A percentile compares a stretch with the other conserved stretches of the same genome.
phyloP scores from a whole-genome alignment of 192 early-diverging fungal genomes.

The Nowakowskiella sp. region DNA sequence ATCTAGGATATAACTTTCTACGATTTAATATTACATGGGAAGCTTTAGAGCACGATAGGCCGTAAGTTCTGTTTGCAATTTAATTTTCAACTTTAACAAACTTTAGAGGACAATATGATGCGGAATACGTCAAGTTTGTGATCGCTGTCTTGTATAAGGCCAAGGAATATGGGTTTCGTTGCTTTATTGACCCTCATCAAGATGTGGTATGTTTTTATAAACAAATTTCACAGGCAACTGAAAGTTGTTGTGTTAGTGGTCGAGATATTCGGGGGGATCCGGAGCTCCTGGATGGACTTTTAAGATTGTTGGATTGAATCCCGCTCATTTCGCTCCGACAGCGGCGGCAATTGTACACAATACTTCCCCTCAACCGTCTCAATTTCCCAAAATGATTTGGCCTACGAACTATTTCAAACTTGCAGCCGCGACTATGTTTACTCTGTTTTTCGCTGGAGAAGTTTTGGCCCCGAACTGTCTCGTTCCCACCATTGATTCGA shows the following conservation, averaged over 20 bases:
- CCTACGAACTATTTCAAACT: conserved; percentile 77
- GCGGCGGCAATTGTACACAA: conserved; percentile 74
- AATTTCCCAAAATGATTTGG: conserved; percentile 56
- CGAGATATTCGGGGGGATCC: conserved; percentile 29
- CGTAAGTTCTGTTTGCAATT: conserved; percentile 14
- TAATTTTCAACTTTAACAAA: not conserved
- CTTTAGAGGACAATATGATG: conserved; percentile 54
- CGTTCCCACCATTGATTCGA: conserved; percentile 7
- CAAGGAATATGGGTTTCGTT: conserved; percentile 63
- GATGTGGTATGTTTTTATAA: conserved; percentile 46
- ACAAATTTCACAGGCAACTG: not conserved
- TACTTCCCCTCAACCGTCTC: conserved; percentile 27
- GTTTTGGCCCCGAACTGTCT: conserved; percentile 64
- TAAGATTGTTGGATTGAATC: conserved; percentile 59
- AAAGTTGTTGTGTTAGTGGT: conserved; percentile 17
- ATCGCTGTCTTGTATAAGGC: conserved; percentile 55
- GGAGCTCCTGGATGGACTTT: conserved; percentile 55
- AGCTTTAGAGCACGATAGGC: conserved; percentile 40
- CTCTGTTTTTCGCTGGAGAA: conserved; percentile 54
- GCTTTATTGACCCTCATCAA: conserved; percentile 77
- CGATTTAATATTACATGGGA: conserved; percentile 75
- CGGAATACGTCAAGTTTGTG: conserved; percentile 66
- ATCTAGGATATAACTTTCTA: conserved; percentile 73
- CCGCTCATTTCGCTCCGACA: conserved; percentile 51
- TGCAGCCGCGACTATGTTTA: conserved; percentile 74